Evolutionary conservation across 495 filamentous ascomycete genomes (phyloP).

Genomic region (Neurospora hispaniola): DNA sequence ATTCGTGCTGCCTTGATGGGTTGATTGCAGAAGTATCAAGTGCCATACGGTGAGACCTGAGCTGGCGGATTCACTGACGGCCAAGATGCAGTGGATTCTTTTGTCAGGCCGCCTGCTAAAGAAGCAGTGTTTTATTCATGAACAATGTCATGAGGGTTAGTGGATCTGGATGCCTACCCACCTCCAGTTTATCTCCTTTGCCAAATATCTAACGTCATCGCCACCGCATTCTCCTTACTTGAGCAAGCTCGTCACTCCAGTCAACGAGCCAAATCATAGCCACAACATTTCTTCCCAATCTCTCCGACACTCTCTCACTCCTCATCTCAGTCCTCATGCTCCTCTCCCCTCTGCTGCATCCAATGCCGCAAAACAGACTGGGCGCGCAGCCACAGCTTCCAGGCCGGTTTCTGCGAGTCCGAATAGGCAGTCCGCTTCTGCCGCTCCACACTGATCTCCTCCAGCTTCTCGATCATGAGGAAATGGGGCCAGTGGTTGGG

Average conservation of each 20-base stretch:
- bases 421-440: not conserved
- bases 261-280: not conserved
- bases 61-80: not conserved
- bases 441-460: not conserved
- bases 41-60: not conserved
- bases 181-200: not conserved
- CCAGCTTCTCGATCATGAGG: constrained; percentile 1
- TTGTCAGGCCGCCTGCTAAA: not conserved
- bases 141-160: not conserved
- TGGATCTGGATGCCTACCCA: not conserved
- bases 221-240: not conserved
- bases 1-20: not conserved
- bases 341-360: not conserved
- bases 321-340: not conserved
- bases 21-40: not conserved
- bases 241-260: not conserved
- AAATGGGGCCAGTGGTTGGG: constrained; percentile 6
- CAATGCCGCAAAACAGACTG: not conserved
- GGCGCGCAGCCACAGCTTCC: not conserved
- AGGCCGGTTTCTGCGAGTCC: not conserved
- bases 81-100: not conserved
- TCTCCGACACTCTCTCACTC: not conserved
- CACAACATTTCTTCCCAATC: not conserved
- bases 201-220: not conserved
- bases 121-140: not conserved